A percentile compares a stretch with the other conserved stretches of the same genome.
phyloP scores from a whole-genome alignment of 2,329 filamentous ascomycete genomes.

The Epichloe baconii region DNA sequence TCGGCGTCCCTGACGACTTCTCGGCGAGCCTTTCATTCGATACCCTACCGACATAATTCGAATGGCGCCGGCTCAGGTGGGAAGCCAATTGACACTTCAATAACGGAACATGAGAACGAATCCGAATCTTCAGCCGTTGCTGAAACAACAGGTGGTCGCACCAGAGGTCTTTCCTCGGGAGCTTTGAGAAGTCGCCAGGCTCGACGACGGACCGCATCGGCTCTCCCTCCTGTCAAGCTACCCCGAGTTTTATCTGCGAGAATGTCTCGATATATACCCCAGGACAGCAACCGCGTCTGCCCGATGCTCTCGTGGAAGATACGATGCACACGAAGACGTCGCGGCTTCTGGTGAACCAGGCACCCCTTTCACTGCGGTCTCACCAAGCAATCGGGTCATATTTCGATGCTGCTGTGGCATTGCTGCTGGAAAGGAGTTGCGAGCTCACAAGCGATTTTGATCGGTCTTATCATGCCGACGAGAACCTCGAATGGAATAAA shows the following conservation, averaged over 20 bases:
- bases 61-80: slow-evolving; percentile 11
- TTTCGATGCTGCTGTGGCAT: slow-evolving; percentile 17
- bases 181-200: slow-evolving; percentile 19
- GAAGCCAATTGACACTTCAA: slow-evolving; percentile 16
- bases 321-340: slow-evolving; percentile 19
- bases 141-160: slow-evolving; percentile 16
- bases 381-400: slow-evolving; percentile 18
- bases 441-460: slow-evolving; percentile 10
- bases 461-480: slow-evolving; percentile 2
- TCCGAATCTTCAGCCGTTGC: slow-evolving; percentile 15
- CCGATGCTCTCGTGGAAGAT: slow-evolving; percentile 20
- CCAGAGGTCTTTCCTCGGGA: slow-evolving; percentile 12
- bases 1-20: slow-evolving; percentile 12
- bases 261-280: slow-evolving; percentile 28
- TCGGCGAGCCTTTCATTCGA: slow-evolving; percentile 12
- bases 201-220: slow-evolving; percentile 22
- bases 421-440: slow-evolving; percentile 9
- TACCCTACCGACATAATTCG: slow-evolving; percentile 8
- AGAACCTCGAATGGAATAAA: slow-evolving; percentile 5
- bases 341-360: slow-evolving; percentile 15
- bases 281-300: slow-evolving; percentile 16
- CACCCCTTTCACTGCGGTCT: slow-evolving; percentile 11
- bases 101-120: slow-evolving; percentile 15
- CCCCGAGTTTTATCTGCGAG: slow-evolving; percentile 43
- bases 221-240: slow-evolving; percentile 39